Percentiles rank a stretch among this genome's conserved stretches.
phyloP scores from a whole-genome alignment of 1,284 basidiomycete species.

The Sparassis latifolia region DNA sequence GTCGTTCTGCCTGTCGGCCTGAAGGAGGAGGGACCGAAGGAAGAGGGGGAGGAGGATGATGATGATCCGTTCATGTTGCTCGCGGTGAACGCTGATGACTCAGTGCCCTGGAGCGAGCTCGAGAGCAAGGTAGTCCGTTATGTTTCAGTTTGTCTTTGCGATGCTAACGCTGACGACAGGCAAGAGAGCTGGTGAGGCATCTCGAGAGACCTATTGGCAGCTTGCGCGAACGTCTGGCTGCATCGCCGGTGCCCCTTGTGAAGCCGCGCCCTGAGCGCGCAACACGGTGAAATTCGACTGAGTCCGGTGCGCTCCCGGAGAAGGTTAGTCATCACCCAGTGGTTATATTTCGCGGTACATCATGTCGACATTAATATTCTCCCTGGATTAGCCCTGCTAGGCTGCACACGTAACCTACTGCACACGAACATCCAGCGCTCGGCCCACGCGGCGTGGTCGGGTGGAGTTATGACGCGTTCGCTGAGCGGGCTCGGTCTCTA shows the following conservation, averaged over 20 bases:
- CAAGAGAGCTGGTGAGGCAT: constrained; percentile 40
- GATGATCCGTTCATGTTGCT: constrained; percentile 49
- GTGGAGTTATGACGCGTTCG: no score
- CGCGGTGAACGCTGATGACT: constrained; percentile 54
- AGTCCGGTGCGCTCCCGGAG: no score
- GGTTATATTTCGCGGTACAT: no score
- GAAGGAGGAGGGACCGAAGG: constrained; percentile 7
- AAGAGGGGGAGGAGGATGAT: constrained; percentile 30
- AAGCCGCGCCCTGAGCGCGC: constrained; percentile 18
- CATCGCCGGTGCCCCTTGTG: constrained; percentile 19
- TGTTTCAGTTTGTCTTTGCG: neutral
- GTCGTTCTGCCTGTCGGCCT: constrained; percentile 54
- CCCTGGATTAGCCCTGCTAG: no score
- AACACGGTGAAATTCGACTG: constrained; percentile 10
- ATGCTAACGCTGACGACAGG: constrained; percentile 31
- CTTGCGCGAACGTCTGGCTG: constrained; percentile 27
- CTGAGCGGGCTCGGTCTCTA: no score
- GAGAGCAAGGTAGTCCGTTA: constrained; percentile 44
- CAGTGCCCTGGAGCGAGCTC: constrained; percentile 57
- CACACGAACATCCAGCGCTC: no score
- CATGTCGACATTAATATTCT: no score
- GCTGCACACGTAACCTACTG: no score
- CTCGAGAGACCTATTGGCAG: constrained; percentile 36
- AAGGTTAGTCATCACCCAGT: no score
- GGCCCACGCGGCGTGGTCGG: no score